phyloP scores from a whole-genome alignment of 2,329 filamentous ascomycete species.

The Rhinocladiella similis region DNA sequence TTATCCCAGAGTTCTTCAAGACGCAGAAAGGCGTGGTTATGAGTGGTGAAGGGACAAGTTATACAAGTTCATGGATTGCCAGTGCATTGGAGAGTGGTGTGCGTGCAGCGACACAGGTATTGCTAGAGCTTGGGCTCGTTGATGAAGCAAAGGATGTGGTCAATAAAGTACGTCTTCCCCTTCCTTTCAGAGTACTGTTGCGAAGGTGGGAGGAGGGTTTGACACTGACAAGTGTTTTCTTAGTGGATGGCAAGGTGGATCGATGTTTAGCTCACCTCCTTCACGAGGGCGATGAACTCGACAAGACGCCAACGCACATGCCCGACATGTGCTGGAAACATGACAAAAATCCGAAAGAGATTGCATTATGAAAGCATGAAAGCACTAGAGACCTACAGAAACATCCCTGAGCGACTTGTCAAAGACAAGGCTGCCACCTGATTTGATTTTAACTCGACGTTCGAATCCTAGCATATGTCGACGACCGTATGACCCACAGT shows the following conservation, averaged over 20 bases:
- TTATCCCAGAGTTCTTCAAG: constrained; percentile 71
- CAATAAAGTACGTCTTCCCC: constrained; percentile 32
- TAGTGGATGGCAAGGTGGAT: constrained; percentile 24
- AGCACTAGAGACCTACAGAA: no score
- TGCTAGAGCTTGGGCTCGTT: constrained; percentile 60
- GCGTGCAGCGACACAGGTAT: not conserved
- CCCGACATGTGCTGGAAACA: no score
- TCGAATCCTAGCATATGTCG: no score
- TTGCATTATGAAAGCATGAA: not conserved
- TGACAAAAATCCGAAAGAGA: no score
- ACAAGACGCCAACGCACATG: no score
- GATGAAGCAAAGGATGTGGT: constrained; percentile 68
- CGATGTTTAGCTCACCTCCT: constrained; percentile 6
- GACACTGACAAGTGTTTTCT: not conserved
- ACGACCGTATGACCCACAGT: no score
- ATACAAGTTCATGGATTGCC: constrained; percentile 71
- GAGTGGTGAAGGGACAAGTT: constrained; percentile 67
- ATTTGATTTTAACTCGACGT: no score
- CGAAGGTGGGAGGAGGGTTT: no score
- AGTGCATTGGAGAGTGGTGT: constrained; percentile 43
- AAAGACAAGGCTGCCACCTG: no score
- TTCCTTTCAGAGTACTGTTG: not conserved
- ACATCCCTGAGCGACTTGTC: no score
- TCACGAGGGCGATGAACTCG: no score
- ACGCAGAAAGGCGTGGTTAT: constrained; percentile 71